Evolutionary conservation across 2,329 filamentous ascomycete species (phyloP).

Genomic region (Cladosporium velox): DNA sequence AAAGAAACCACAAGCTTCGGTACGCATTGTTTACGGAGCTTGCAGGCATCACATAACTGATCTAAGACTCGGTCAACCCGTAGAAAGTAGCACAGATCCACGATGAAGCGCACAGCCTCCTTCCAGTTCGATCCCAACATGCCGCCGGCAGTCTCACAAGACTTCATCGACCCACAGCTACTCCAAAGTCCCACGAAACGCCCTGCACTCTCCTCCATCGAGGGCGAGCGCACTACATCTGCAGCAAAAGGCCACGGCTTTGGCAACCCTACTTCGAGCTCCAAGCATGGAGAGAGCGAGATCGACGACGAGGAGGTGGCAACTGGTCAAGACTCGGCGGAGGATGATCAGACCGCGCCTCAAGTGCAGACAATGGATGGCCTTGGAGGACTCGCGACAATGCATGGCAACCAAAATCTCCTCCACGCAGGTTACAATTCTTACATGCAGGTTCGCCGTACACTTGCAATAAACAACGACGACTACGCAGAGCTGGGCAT

Average conservation of each 20-base stretch:
- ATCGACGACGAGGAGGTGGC: background rate
- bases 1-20: background rate
- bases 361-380: background rate
- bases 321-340: background rate
- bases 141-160: background rate
- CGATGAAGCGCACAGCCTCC: background rate
- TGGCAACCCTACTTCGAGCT: background rate
- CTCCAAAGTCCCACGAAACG: background rate
- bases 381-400: background rate
- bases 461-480: background rate
- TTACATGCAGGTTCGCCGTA: background rate
- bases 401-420: background rate
- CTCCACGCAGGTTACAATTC: background rate
- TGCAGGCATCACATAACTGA: background rate
- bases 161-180: background rate
- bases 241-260: background rate
- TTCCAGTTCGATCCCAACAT: background rate
- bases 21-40: background rate
- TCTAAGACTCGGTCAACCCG: background rate
- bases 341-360: background rate
- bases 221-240: background rate
- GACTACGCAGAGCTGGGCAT: background rate
- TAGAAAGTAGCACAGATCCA: background rate
- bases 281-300: background rate
- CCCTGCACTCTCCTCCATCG: background rate